Evolutionary conservation across 192 early-diverging fungal genomes (phyloP), one percentile per base, ranked within the genome.

Genomic region (Backusella mclennaniae): DNA sequence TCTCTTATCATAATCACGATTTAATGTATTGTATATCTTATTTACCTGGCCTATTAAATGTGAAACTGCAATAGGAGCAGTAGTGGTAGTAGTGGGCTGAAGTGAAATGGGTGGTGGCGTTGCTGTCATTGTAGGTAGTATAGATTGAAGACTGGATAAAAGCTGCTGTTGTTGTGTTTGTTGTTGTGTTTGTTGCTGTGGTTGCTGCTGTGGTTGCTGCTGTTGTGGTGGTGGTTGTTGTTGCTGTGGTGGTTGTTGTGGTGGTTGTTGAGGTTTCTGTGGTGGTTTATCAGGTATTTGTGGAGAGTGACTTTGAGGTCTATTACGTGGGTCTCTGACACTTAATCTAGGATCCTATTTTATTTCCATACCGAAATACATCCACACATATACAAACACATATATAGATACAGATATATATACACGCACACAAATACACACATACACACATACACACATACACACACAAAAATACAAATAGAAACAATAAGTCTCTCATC

Each of bases 1-100:
- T 59, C 11, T 59, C 23, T 59, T 26, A 59, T 59, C 21, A 59
- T 26, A 23, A 9, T 44, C 19, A 53, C 21, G 17, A 53, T 59
- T 59, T 4, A 63, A 63, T 29, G 26, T 29, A 56, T 56, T 53
- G n/a, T 52, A 21, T 53, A 53, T 29, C 23, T 29, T 23, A 63
- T 31, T 69, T 77, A 80, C 79, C 69, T 80, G 79, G 19, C 67
- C 59, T 19, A 80, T 56, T 11, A 80, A 69, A 23, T 80, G 79
- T 29, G 79, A 42, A 1, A 75, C 63, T 7, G 75, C 66, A 17
- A 44, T 12, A 44, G 42, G 46, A 3, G 67, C 35, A 31, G 14
- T 35, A 0, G 8, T 38, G 11, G 35, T 11, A 19, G 31, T 21
- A 35, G 67, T 36, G n/a, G 66, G 15, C 9, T 29, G 26, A 67